Percentiles rank a stretch among this genome's conserved stretches.
Evolutionary conservation across 1,284 basidiomycete genomes (phyloP).

Genomic region (Trichosporon inkin): DNA sequence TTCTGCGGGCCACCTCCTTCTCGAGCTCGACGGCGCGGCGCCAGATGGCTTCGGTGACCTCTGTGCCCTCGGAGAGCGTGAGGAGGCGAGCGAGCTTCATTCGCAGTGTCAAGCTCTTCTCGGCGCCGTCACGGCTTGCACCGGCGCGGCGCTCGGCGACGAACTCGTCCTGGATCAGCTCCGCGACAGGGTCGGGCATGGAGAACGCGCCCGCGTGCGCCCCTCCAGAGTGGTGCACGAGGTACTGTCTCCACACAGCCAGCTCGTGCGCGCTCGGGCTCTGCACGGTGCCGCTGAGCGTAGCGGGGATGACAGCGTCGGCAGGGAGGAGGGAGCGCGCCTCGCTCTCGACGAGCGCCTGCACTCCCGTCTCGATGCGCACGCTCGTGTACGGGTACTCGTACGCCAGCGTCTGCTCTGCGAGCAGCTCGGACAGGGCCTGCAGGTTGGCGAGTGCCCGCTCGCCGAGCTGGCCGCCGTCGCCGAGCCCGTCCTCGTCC

Average conservation of each 20-base stretch:
- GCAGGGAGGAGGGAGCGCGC: conserved; percentile 47
- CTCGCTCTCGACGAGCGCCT: conserved; percentile 38
- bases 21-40: conserved; percentile 34
- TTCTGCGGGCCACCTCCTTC: conserved; percentile 30
- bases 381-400: conserved; percentile 49
- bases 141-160: conserved; percentile 31
- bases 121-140: conserved; percentile 24
- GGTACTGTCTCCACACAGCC: conserved; percentile 30
- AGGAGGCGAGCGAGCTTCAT: conserved; percentile 46
- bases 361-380: conserved; percentile 43
- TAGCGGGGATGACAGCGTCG: conserved; percentile 34
- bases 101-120: conserved; percentile 38
- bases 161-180: conserved; percentile 43
- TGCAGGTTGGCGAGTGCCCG: conserved; percentile 43
- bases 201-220: conserved; percentile 25
- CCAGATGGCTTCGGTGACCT: conserved; percentile 36
- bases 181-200: conserved; percentile 40
- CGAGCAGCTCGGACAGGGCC: conserved; percentile 36
- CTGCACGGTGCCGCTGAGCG: neutral
- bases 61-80: conserved; percentile 35
- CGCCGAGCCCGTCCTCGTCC: conserved; percentile 34
- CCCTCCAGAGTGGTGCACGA: conserved; percentile 22
- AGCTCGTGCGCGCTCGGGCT: conserved; percentile 16
- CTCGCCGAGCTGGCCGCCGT: conserved; percentile 44
- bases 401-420: conserved; percentile 41